These are phyloP conservation scores for Leucogyrophana mollusca DNA, from an alignment of 768 basidiomycete genomes.

Conservation along the genomic window DNA sequence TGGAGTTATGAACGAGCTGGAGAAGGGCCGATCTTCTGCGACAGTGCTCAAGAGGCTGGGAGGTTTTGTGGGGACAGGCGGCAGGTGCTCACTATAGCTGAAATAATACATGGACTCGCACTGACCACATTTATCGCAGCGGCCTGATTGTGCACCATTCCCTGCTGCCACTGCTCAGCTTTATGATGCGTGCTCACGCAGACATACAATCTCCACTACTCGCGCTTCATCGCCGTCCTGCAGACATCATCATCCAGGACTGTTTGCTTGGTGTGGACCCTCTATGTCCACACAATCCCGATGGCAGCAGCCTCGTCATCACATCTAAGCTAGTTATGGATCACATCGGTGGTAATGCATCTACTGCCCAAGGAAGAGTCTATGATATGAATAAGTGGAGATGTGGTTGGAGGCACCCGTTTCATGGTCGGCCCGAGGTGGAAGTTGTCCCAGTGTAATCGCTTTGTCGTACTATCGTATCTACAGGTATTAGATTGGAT, in stretches of 20 bases:
- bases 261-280: constrained; percentile 39
- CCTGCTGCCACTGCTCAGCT: constrained; percentile 32
- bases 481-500: no score
- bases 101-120: neutral
- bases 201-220: constrained; percentile 22
- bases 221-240: constrained; percentile 28
- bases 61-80: constrained; percentile 42
- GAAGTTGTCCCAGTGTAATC: constrained; percentile 30
- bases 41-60: constrained; percentile 24
- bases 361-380: constrained; percentile 30
- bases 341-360: constrained; percentile 38
- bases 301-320: constrained; percentile 33
- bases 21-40: constrained; percentile 15
- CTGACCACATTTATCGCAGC: constrained; percentile 16
- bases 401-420: constrained; percentile 46
- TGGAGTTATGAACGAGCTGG: constrained; percentile 31
- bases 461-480: no score
- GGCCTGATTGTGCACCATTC: constrained; percentile 41
- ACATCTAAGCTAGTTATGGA: constrained; percentile 42
- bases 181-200: constrained; percentile 32
- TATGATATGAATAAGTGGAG: constrained; percentile 36
- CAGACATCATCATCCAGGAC: constrained; percentile 42
- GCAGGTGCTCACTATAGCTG: constrained; percentile 26
- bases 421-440: constrained; percentile 37
- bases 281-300: constrained; percentile 28